phyloP scores from a whole-genome alignment of 805 yeast genomes.

The Saccharomycopsis schoenii region DNA sequence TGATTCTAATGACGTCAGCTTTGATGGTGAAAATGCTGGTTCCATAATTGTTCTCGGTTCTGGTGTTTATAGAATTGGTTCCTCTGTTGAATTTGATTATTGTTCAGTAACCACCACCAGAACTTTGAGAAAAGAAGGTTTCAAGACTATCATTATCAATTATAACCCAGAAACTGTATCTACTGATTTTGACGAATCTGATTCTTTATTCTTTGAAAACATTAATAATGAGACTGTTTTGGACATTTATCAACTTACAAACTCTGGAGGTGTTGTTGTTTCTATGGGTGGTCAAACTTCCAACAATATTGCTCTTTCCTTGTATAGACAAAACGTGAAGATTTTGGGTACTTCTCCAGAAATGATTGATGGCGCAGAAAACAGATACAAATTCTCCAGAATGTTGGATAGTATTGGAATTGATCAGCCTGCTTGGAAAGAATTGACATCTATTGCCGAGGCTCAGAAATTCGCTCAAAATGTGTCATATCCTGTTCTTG shows the following conservation, averaged over 20 bases:
- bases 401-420: slow-evolving; percentile 94
- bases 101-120: slow-evolving; percentile 97
- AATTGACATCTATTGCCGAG: slow-evolving; percentile 82
- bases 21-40: slow-evolving; percentile 52
- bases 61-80: slow-evolving; percentile 98
- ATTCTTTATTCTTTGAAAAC: slow-evolving; percentile 90
- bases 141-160: slow-evolving; percentile 92
- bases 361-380: slow-evolving; percentile 97
- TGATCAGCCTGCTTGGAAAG: slow-evolving; percentile 99
- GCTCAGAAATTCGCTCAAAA: slow-evolving; percentile 87
- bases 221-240: slow-evolving; percentile 88
- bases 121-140: slow-evolving; percentile 76
- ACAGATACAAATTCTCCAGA: slow-evolving; percentile 94
- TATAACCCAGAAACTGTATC: slow-evolving; percentile 98
- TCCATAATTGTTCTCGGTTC: slow-evolving; percentile 96
- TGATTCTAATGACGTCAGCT: slow-evolving; percentile 73
- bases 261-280: slow-evolving; percentile 83
- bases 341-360: slow-evolving; percentile 95
- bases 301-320: slow-evolving; percentile 86
- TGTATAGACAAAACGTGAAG: slow-evolving; percentile 91
- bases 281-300: slow-evolving; percentile 99
- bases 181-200: slow-evolving; percentile 98
- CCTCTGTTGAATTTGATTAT: slow-evolving; percentile 98
- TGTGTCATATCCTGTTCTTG: slow-evolving; percentile 90
- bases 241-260: slow-evolving; percentile 89